phyloP scores from a whole-genome alignment of 2,329 filamentous ascomycete genomes.

The Didymella exigua region DNA sequence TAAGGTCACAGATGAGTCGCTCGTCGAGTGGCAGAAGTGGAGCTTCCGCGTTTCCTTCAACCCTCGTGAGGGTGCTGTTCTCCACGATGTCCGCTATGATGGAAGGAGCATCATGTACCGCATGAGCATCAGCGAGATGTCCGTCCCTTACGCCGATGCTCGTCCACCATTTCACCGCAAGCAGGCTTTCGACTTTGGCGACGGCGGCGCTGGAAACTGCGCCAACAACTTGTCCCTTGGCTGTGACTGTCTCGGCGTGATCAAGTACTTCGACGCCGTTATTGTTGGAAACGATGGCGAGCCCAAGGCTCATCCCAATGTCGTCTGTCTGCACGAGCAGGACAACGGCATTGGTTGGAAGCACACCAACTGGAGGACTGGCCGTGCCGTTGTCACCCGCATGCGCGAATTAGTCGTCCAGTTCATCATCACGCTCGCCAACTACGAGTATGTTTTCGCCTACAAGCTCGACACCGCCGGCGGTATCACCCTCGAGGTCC shows the following conservation, averaged over 20 bases:
- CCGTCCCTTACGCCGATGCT: slow-evolving; percentile 69
- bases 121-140: slow-evolving; percentile 71
- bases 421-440: slow-evolving; percentile 70
- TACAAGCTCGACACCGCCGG: slow-evolving; percentile 69
- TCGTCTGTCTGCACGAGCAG: slow-evolving; percentile 72
- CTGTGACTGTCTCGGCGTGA: slow-evolving; percentile 71
- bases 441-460: slow-evolving; percentile 73
- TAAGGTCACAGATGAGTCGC: slow-evolving; percentile 54
- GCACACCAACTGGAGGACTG: slow-evolving; percentile 71
- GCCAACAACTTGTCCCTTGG: slow-evolving; percentile 72
- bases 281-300: slow-evolving; percentile 61
- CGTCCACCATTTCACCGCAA: slow-evolving; percentile 71
- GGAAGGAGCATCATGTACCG: slow-evolving; percentile 69
- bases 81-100: slow-evolving; percentile 75
- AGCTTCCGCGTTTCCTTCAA: slow-evolving; percentile 49
- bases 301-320: slow-evolving; percentile 61
- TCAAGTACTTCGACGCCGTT: slow-evolving; percentile 68
- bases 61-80: slow-evolving; percentile 64
- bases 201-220: slow-evolving; percentile 68
- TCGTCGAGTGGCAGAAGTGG: slow-evolving; percentile 57
- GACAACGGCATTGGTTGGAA: slow-evolving; percentile 74
- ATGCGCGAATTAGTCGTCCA: slow-evolving; percentile 69
- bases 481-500: slow-evolving; percentile 64
- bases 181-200: slow-evolving; percentile 74
- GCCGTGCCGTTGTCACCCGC: slow-evolving; percentile 65